These are phyloP conservation scores for Amanita rimosa DNA, from an alignment of 768 basidiomycete species.

Conservation along the genomic window DNA sequence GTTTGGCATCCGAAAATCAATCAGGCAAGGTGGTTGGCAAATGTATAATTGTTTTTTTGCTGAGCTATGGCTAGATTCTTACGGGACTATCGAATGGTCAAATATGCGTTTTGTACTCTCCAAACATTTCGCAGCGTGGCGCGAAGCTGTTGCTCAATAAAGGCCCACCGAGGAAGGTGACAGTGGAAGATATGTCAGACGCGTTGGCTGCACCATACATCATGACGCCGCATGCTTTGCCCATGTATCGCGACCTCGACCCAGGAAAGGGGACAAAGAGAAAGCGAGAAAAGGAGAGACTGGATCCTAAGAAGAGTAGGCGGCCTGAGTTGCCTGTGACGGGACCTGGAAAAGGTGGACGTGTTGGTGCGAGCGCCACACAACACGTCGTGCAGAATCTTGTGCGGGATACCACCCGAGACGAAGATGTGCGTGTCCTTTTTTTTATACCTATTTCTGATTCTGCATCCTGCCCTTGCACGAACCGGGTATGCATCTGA, in stretches of 20 bases:
- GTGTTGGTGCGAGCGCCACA: conserved; percentile 94
- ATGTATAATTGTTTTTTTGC: conserved; percentile 5
- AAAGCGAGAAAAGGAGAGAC: conserved; percentile 79
- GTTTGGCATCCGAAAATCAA: conserved; percentile 97
- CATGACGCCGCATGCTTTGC: conserved; percentile 82
- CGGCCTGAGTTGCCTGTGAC: conserved; percentile 88
- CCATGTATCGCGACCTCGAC: conserved; percentile 84
- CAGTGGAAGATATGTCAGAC: conserved; percentile 82
- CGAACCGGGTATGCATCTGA: background rate
- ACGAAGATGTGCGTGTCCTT: conserved; percentile 80
- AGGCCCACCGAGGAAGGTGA: conserved; percentile 72
- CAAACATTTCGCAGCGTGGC: conserved; percentile 80
- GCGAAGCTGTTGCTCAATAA: conserved; percentile 85
- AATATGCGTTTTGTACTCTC: conserved; percentile 88
- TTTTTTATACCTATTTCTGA: conserved; percentile 5
- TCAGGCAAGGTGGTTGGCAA: conserved; percentile 46
- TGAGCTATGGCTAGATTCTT: conserved; percentile 50
- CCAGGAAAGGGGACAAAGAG: conserved; percentile 71
- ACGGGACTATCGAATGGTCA: conserved; percentile 81
- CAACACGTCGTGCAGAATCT: conserved; percentile 95
- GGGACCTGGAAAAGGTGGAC: conserved; percentile 88
- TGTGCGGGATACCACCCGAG: conserved; percentile 81
- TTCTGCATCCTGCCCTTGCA: background rate
- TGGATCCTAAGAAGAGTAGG: conserved; percentile 85
- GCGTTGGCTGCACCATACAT: conserved; percentile 80